phyloP scores from a whole-genome alignment of 2,329 filamentous ascomycete genomes.

The Fusarium secorum region DNA sequence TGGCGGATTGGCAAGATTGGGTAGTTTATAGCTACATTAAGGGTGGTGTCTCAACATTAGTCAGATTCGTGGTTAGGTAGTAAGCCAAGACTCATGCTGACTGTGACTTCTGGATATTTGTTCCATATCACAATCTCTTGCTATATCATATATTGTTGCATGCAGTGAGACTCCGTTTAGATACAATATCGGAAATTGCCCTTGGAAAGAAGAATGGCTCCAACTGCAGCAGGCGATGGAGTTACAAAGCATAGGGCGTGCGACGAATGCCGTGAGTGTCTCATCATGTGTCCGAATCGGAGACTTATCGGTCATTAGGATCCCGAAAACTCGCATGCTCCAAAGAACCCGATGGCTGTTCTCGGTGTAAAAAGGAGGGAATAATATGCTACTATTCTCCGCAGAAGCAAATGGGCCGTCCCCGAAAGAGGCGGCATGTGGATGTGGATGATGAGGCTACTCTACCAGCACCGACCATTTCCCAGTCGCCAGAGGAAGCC shows the following conservation, averaged over 20 bases:
- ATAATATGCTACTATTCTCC: slow-evolving; percentile 68
- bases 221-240: slow-evolving; percentile 24
- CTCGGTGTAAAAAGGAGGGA: slow-evolving; percentile 64
- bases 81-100: background rate
- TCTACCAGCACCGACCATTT: background rate
- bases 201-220: slow-evolving; percentile 30
- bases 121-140: background rate
- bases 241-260: slow-evolving; percentile 66
- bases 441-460: slow-evolving; percentile 47
- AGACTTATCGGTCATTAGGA: slow-evolving; percentile 54
- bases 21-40: background rate
- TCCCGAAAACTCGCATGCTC: slow-evolving; percentile 70
- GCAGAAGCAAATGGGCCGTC: slow-evolving; percentile 73
- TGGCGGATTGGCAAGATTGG: background rate
- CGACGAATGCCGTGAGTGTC: slow-evolving; percentile 70
- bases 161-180: background rate
- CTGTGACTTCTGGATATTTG: background rate
- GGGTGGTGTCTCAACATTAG: slow-evolving; percentile 15
- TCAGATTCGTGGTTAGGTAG: background rate
- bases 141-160: background rate
- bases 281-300: slow-evolving; percentile 29
- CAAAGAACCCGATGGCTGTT: slow-evolving; percentile 67
- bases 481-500: slow-evolving; percentile 4
- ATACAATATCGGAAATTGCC: background rate
- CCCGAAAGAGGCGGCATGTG: slow-evolving; percentile 61